Evolutionary conservation across 352 stramenopile species (phyloP).

Genomic region (Phytophthora multivora): DNA sequence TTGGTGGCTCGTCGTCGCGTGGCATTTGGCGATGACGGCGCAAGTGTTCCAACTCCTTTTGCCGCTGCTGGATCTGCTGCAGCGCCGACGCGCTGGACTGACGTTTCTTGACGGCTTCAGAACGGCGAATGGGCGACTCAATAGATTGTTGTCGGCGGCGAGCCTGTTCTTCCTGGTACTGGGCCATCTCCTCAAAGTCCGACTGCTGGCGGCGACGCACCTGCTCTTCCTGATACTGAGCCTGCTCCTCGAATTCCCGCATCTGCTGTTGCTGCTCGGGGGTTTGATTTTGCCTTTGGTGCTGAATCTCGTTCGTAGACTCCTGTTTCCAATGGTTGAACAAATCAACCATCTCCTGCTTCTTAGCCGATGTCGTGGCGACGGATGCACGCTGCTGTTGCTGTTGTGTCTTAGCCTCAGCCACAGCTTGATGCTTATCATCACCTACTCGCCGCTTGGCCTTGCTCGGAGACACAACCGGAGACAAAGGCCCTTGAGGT

Average conservation of each 20-base stretch:
- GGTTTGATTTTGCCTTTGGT: conserved; percentile 21
- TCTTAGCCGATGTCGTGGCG: conserved; percentile 11
- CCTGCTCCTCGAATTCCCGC: conserved; percentile 35
- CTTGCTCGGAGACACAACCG: conserved; percentile 21
- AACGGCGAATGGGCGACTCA: conserved; percentile 8
- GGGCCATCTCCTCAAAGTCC: conserved; percentile 35
- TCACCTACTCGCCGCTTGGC: conserved; percentile 8
- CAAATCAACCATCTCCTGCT: conserved; percentile 43
- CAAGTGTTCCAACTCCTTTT: conserved; percentile 34
- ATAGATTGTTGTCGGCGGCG: conserved; percentile 28
- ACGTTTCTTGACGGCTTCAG: conserved; percentile 16
- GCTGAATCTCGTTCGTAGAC: conserved; percentile 30
- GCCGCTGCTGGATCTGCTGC: conserved; percentile 39
- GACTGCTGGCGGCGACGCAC: conserved; percentile 31
- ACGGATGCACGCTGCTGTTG: conserved; percentile 9
- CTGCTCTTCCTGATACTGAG: conserved; percentile 36
- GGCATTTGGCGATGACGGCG: conserved; percentile 29
- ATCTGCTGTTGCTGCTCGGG: conserved; percentile 25
- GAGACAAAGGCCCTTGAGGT: conserved; percentile 16
- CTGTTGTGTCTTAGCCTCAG: conserved; percentile 9
- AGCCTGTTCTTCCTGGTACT: conserved; percentile 35
- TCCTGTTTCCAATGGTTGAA: conserved; percentile 42
- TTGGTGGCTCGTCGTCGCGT: conserved; percentile 32
- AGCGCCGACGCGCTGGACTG: conserved; percentile 21
- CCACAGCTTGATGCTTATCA: conserved; percentile 6